Evolutionary conservation across 2,329 filamentous ascomycete species (phyloP).

Genomic region (Botrytis byssoidea): DNA sequence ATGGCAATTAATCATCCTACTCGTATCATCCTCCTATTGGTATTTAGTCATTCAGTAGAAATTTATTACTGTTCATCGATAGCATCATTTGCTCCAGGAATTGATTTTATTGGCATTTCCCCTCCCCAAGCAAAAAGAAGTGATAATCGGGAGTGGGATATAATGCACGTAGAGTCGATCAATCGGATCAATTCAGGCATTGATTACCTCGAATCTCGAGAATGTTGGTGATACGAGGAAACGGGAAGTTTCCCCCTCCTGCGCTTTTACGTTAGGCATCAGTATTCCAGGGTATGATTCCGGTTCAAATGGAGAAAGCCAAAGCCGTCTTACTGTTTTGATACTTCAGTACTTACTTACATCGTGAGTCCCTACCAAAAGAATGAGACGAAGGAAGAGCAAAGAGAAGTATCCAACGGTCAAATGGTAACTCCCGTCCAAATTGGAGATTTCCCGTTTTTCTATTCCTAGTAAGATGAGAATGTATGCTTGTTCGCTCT

Average conservation of each 20-base stretch:
- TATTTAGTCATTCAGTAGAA: not conserved
- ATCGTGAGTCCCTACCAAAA: not conserved
- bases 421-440: not conserved
- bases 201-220: not conserved
- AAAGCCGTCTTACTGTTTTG: not conserved
- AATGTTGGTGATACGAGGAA: constrained; percentile 1
- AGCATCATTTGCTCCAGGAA: not conserved
- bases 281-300: not conserved
- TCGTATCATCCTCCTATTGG: constrained; percentile 1
- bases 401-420: not conserved
- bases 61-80: not conserved
- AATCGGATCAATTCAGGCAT: constrained; percentile 8
- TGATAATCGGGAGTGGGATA: not conserved
- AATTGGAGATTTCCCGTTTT: not conserved
- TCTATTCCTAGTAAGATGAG: not conserved
- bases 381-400: not conserved
- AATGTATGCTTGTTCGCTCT: not conserved
- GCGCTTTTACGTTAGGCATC: constrained; percentile 2
- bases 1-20: constrained; percentile 4
- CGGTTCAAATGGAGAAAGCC: not conserved
- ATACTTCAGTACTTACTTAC: not conserved
- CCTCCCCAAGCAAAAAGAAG: not conserved
- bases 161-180: not conserved
- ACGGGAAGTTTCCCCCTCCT: not conserved
- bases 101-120: not conserved